phyloP scores from a whole-genome alignment of 129 eudicot genomes.

The Flaveria brownii region DNA sequence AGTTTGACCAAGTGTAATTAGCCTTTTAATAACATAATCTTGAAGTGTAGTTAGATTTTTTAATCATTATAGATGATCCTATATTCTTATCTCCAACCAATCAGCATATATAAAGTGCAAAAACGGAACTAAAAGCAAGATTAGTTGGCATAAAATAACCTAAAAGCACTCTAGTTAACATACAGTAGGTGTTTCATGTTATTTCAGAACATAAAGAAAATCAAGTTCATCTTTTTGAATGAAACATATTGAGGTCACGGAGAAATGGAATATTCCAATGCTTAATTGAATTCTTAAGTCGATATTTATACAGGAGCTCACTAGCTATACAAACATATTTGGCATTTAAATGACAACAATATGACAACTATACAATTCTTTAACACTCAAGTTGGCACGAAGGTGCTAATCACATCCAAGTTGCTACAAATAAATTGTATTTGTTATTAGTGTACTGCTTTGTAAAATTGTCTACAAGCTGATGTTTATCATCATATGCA shows the following conservation, averaged over 20 bases:
- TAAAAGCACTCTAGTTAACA: constrained; percentile 7
- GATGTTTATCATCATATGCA: neutral
- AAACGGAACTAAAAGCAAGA: neutral
- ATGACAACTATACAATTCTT: neutral
- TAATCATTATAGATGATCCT: constrained; percentile 11
- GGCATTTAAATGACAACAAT: neutral
- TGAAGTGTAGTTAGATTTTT: constrained; percentile 16
- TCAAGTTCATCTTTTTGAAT: neutral
- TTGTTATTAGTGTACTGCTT: neutral
- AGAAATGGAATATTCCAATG: neutral
- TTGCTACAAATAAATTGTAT: neutral
- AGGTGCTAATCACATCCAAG: neutral
- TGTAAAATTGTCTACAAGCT: neutral
- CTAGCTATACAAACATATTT: neutral
- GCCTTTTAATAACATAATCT: constrained; percentile 18
- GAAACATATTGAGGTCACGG: neutral
- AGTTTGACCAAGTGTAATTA: constrained; percentile 27
- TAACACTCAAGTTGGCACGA: neutral
- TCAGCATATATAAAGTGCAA: constrained; percentile 4
- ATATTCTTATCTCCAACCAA: constrained; percentile 6
- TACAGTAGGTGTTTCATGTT: neutral
- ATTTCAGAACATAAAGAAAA: constrained; percentile 1
- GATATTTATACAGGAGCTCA: neutral
- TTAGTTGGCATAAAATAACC: constrained; percentile 15
- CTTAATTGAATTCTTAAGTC: neutral